phyloP scores from a whole-genome alignment of 75 land plant genomes.

The Cunninghamia lanceolata region DNA sequence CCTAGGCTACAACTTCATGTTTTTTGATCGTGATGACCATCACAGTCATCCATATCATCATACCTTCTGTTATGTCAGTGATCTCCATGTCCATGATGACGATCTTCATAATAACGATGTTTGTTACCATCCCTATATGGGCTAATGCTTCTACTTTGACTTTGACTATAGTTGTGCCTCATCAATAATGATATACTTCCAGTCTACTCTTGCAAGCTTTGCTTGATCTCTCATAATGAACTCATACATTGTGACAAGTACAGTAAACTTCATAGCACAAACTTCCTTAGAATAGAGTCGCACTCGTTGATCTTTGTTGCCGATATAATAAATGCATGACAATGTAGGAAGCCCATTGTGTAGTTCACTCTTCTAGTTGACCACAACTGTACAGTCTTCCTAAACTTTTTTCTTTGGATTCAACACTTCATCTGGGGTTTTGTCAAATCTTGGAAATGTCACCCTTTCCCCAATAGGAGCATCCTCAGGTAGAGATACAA shows the following conservation, averaged over 20 bases:
- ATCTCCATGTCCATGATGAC: conserved; percentile 15
- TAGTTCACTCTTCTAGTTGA: conserved; percentile 99
- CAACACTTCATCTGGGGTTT: conserved; percentile 74
- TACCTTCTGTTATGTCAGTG: conserved; percentile 23
- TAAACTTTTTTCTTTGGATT: conserved; percentile 96
- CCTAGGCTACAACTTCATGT: conserved; percentile 10
- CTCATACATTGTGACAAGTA: conserved; percentile 98
- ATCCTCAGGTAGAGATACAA: conserved; percentile 75
- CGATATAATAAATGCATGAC: conserved; percentile 97
- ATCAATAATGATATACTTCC: conserved; percentile 99
- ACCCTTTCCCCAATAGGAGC: conserved; percentile 84
- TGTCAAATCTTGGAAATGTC: conserved; percentile 67
- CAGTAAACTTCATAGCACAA: conserved; percentile 91
- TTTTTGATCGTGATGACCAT: conserved; percentile 19
- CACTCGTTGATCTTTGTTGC: conserved; percentile 81
- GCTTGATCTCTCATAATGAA: conserved; percentile 95
- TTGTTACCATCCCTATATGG: conserved; percentile 20
- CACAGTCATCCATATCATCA: conserved; percentile 19
- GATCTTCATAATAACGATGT: conserved; percentile 16
- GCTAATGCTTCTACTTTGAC: conserved; percentile 23
- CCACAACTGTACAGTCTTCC: no score
- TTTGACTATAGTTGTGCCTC: conserved; percentile 73
- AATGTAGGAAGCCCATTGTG: conserved; percentile 93
- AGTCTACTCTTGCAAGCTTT: conserved; percentile 93
- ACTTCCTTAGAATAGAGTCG: conserved; percentile 96